phyloP scores from a whole-genome alignment of 169 alveolate species.

The Plasmodium berghei region DNA sequence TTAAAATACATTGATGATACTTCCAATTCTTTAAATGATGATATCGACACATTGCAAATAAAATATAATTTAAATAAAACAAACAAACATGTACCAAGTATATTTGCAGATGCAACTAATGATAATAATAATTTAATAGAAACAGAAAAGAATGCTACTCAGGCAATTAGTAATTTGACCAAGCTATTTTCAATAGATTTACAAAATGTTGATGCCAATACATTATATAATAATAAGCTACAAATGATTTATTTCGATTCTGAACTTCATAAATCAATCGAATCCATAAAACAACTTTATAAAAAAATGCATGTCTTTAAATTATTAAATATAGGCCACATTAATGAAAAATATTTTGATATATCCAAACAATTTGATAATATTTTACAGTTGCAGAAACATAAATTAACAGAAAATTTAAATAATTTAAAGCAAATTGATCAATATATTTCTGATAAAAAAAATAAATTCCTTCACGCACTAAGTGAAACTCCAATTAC shows the following conservation, averaged over 20 bases:
- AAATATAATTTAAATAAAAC: background rate
- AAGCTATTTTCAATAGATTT: too few relatives aligned
- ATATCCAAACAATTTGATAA: background rate
- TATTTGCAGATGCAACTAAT: background rate
- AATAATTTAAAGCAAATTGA: background rate
- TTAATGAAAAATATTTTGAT: background rate
- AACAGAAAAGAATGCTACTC: background rate
- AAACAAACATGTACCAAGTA: background rate
- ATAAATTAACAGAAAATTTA: background rate
- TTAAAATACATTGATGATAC: background rate
- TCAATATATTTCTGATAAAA: background rate
- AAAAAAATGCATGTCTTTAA: background rate
- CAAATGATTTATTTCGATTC: too few relatives aligned
- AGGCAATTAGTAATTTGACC: too few relatives aligned
- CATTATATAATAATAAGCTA: too few relatives aligned
- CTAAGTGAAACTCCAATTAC: background rate
- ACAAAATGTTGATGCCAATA: too few relatives aligned
- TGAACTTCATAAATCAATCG: too few relatives aligned
- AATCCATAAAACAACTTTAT: background rate
- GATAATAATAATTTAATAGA: background rate
- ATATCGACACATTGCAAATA: slow-evolving; percentile 8
- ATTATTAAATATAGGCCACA: background rate
- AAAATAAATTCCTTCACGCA: background rate
- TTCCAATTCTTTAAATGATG: background rate
- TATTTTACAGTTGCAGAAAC: background rate